These are phyloP conservation scores for Daldinia caldariorum DNA, from an alignment of 495 filamentous ascomycete genomes.

Conservation along the genomic window DNA sequence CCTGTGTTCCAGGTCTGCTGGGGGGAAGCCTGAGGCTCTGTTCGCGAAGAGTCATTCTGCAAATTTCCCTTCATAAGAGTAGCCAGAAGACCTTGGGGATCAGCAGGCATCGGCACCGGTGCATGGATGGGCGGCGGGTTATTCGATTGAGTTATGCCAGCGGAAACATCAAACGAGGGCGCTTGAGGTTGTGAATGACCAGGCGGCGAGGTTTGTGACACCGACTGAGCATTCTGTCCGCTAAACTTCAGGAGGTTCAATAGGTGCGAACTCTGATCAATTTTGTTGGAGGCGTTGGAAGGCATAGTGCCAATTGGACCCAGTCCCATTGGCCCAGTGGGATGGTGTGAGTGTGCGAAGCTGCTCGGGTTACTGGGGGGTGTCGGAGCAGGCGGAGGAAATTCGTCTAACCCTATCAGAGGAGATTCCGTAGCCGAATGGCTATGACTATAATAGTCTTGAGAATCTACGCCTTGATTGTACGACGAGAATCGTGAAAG, in stretches of 20 bases:
- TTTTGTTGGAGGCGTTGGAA: slow-evolving; percentile 52
- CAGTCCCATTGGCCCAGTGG: slow-evolving; percentile 49
- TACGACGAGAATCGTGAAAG: slow-evolving; percentile 49
- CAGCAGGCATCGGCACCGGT: slow-evolving; percentile 56
- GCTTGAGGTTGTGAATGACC: slow-evolving; percentile 35
- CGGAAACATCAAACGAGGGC: slow-evolving; percentile 30
- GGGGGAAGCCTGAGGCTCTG: slow-evolving; percentile 50
- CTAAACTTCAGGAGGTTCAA: slow-evolving; percentile 91
- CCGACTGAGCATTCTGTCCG: slow-evolving; percentile 49
- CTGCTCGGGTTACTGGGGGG: slow-evolving; percentile 53
- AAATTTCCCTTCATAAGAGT: slow-evolving; percentile 61
- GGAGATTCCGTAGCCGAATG: slow-evolving; percentile 52
- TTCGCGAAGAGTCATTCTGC: slow-evolving; percentile 50
- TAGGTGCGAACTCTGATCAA: slow-evolving; percentile 74
- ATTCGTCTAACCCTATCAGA: slow-evolving; percentile 47
- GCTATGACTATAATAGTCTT: slow-evolving; percentile 53
- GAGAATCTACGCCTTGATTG: slow-evolving; percentile 49
- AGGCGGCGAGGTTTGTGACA: slow-evolving; percentile 30
- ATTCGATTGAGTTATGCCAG: slow-evolving; percentile 23
- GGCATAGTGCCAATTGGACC: slow-evolving; percentile 55
- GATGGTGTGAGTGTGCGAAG: slow-evolving; percentile 54
- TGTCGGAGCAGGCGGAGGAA: slow-evolving; percentile 59
- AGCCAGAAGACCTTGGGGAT: slow-evolving; percentile 62
- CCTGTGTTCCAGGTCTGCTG: slow-evolving; percentile 52
- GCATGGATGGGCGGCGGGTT: slow-evolving; percentile 56